Evolutionary conservation across 345 rosid genomes (phyloP).

Genomic region (Mercurialis annua): DNA sequence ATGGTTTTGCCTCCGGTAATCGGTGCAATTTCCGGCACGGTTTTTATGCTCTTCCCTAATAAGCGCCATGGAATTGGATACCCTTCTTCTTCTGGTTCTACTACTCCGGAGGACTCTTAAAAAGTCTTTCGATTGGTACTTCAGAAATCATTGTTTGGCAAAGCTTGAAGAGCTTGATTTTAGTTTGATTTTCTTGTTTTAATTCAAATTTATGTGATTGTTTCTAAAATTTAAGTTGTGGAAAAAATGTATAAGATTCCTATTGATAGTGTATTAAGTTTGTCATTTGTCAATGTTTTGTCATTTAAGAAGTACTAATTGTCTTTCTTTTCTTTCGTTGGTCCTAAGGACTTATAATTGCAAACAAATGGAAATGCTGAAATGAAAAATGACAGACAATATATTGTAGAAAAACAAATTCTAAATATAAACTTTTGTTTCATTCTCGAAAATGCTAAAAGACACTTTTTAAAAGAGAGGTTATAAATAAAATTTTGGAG

Average conservation of each 20-base stretch:
- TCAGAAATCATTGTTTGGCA: background rate
- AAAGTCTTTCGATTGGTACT: background rate
- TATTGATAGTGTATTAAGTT: background rate
- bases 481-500: too few relatives aligned
- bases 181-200: background rate
- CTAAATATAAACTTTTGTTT: too few relatives aligned
- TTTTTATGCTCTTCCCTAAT: slow-evolving; percentile 66
- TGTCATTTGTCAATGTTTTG: background rate
- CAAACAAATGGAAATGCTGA: too few relatives aligned
- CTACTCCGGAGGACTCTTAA: slow-evolving; percentile 7
- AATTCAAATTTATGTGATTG: background rate
- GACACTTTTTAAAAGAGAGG: too few relatives aligned
- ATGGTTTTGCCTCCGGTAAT: slow-evolving; percentile 61
- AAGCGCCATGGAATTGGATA: slow-evolving; percentile 83
- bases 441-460: too few relatives aligned
- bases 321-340: background rate
- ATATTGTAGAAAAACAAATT: too few relatives aligned
- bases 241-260: background rate
- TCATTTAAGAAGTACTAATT: background rate
- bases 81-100: slow-evolving; percentile 31
- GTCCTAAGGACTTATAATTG: too few relatives aligned
- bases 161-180: background rate
- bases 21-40: slow-evolving; percentile 43
- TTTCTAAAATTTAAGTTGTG: background rate
- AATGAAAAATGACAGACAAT: too few relatives aligned